phyloP scores from a whole-genome alignment of 495 filamentous ascomycete genomes.

The Talaromyces liani region DNA sequence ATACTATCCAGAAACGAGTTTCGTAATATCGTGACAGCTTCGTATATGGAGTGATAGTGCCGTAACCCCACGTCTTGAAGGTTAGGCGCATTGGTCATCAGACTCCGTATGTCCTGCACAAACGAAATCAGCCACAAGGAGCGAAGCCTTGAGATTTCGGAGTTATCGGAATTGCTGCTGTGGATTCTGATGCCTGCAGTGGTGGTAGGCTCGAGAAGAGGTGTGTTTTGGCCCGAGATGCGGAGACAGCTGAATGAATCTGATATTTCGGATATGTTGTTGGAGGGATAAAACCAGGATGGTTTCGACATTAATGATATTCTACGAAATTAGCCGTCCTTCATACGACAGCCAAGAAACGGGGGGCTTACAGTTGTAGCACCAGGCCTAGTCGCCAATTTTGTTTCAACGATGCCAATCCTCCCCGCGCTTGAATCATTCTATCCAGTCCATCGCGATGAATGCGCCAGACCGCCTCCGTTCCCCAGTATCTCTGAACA shows the following conservation, averaged over 20 bases:
- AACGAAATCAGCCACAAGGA: constrained; percentile 26
- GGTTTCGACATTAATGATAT: constrained; percentile 23
- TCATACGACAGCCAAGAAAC: background rate
- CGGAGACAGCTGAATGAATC: background rate
- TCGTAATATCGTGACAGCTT: constrained; percentile 16
- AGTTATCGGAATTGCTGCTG: constrained; percentile 1
- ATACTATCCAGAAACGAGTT: constrained; percentile 10
- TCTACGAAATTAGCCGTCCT: constrained; percentile 6
- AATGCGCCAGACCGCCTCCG: constrained; percentile 20
- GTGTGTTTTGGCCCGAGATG: background rate
- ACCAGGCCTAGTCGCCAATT: constrained; percentile 24
- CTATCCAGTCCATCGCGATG: constrained; percentile 21
- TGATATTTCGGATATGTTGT: constrained; percentile 12
- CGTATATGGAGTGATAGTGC: constrained; percentile 12
- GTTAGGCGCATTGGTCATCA: constrained; percentile 16
- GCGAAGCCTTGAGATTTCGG: constrained; percentile 19
- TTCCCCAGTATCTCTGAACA: constrained; percentile 23
- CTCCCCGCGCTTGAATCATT: constrained; percentile 24
- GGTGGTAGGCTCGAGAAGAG: background rate
- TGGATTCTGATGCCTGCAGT: background rate
- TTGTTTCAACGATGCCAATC: constrained; percentile 14
- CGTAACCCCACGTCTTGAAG: constrained; percentile 13
- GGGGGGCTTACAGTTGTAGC: constrained; percentile 17
- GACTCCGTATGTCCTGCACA: constrained; percentile 22
- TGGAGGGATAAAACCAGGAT: constrained; percentile 22